Evolutionary conservation across 805 yeast genomes (phyloP).

Genomic region (Wickerhamiella galacta): DNA sequence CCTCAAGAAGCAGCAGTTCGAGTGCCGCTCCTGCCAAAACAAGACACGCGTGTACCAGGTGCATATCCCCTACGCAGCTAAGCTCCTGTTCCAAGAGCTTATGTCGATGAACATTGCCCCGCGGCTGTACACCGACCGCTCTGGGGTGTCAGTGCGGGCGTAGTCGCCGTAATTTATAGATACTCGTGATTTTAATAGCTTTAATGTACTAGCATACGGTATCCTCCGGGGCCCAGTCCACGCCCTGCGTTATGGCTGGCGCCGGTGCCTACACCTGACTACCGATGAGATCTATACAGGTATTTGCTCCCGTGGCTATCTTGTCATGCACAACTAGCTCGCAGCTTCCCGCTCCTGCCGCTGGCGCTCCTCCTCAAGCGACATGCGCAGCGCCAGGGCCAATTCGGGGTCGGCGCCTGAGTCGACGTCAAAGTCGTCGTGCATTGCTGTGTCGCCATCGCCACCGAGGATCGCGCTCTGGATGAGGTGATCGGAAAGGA

Average conservation of each 20-base stretch:
- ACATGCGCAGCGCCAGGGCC: constrained; percentile 86
- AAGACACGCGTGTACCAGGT: constrained; percentile 96
- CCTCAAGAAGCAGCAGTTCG: constrained; percentile 92
- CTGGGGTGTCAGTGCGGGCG: constrained; percentile 31
- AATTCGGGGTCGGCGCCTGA: constrained; percentile 92
- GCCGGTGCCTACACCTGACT: no score
- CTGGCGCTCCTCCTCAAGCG: constrained; percentile 85
- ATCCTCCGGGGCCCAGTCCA: no score
- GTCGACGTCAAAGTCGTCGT: constrained; percentile 48
- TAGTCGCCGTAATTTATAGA: constrained; percentile 1
- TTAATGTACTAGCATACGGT: no score
- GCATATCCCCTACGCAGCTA: constrained; percentile 97
- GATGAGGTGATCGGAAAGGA: constrained; percentile 66
- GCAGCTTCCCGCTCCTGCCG: constrained; percentile 75
- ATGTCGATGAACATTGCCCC: constrained; percentile 99
- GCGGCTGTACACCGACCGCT: constrained; percentile 85
- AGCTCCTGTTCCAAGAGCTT: constrained; percentile 91
- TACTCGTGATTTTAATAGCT: no score
- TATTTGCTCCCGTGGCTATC: no score
- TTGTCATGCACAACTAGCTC: constrained; percentile 9
- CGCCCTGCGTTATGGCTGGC: no score
- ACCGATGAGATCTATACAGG: no score
- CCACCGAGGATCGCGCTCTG: constrained; percentile 55
- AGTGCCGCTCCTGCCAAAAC: constrained; percentile 96
- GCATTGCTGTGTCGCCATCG: constrained; percentile 21